phyloP scores from a whole-genome alignment of 768 basidiomycete genomes.

The Agrocybe pediades region DNA sequence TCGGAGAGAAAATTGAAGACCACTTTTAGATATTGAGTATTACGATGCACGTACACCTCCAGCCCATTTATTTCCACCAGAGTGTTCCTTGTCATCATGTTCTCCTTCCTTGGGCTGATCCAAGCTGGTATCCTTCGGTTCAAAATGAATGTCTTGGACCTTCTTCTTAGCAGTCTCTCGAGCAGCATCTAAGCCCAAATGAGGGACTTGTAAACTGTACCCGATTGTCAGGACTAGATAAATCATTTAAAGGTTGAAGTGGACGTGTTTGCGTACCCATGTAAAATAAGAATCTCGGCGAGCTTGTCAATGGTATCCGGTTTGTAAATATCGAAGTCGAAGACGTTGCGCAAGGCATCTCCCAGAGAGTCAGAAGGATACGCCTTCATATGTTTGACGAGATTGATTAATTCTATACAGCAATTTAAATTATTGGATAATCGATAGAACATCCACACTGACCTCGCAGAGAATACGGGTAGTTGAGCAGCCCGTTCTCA shows the following conservation, averaged over 20 bases:
- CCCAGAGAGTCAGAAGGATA: constrained; percentile 61
- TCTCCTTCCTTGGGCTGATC: constrained; percentile 61
- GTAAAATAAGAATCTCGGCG: constrained; percentile 55
- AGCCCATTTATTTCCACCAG: constrained; percentile 65
- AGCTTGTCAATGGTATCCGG: constrained; percentile 66
- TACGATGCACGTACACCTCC: constrained; percentile 50
- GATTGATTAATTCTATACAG: constrained; percentile 59
- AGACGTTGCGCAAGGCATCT: constrained; percentile 62
- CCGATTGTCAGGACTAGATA: not conserved
- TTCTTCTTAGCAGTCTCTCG: constrained; percentile 54
- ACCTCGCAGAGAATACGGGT: constrained; percentile 73
- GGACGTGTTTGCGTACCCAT: constrained; percentile 46
- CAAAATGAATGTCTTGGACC: constrained; percentile 56
- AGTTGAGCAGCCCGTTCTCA: constrained; percentile 57
- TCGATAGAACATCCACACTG: not conserved
- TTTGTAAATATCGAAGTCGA: constrained; percentile 71
- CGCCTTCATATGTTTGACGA: constrained; percentile 63
- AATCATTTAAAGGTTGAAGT: not conserved
- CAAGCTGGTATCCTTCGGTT: constrained; percentile 54
- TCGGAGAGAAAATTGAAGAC: not conserved
- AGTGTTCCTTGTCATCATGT: constrained; percentile 63
- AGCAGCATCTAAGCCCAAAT: constrained; percentile 60
- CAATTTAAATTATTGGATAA: not conserved
- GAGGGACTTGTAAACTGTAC: constrained; percentile 49
- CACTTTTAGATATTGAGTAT: not conserved